These are phyloP conservation scores for Thalassiosira pacifica DNA, from an alignment of 352 stramenopile species.

Conservation along the genomic window DNA sequence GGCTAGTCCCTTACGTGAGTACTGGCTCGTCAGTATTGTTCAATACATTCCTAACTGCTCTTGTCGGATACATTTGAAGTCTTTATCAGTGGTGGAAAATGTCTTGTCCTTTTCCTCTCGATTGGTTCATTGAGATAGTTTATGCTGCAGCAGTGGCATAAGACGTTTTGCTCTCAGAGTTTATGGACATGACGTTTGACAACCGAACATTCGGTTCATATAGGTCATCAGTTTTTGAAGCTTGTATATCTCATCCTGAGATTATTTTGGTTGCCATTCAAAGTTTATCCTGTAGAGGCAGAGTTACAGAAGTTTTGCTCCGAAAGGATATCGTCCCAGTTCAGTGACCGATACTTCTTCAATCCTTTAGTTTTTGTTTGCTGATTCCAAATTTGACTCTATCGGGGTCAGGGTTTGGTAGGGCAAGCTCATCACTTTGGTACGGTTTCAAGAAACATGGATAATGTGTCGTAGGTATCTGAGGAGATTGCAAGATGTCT, in stretches of 20 bases:
- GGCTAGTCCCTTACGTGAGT: conserved; percentile 1
- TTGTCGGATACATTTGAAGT: conserved; percentile 2
- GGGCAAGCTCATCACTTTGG: not conserved
- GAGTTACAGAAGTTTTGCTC: not conserved
- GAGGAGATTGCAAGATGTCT: not conserved
- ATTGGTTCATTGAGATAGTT: not conserved
- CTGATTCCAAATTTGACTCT: not conserved
- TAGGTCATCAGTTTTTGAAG: not conserved
- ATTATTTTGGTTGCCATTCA: not conserved
- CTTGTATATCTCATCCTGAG: not conserved
- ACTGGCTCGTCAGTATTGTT: not conserved
- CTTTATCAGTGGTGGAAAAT: not conserved
- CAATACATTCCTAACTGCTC: not conserved
- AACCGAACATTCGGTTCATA: too few species aligned
- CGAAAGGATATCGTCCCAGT: not conserved
- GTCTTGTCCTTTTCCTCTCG: not conserved
- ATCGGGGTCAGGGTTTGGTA: not conserved
- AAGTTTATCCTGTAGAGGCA: not conserved
- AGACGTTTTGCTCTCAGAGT: not conserved
- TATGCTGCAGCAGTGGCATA: not conserved
- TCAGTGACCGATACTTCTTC: not conserved
- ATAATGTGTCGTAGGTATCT: too few species aligned
- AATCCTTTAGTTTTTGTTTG: not conserved
- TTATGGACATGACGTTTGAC: not conserved
- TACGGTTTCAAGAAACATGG: too few species aligned